Percentiles rank a stretch among this genome's conserved stretches.
Conservation (phyloP, 805 yeast genomes). For the Metschnikowia gelsemii region DNA sequence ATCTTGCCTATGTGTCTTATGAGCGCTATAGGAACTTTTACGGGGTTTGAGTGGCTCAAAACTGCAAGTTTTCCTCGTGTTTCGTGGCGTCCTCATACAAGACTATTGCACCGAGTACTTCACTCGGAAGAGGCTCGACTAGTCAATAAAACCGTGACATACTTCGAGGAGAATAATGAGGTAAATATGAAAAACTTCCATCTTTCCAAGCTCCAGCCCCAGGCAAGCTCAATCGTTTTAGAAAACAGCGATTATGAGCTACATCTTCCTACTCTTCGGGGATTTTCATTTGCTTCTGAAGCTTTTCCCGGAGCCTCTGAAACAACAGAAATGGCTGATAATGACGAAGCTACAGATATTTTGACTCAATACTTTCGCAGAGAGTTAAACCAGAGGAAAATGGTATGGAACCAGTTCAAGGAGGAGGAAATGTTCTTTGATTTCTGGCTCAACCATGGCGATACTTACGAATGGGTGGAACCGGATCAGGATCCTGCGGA, state of each 20-base stretch:
- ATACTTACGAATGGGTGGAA: conserved; percentile 84
- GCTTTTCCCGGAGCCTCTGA: too few relatives aligned
- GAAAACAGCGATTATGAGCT: conserved; percentile 14
- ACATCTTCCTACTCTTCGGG: conserved; percentile 6
- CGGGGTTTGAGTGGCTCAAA: conserved; percentile 2
- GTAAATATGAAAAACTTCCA: conserved; percentile 42
- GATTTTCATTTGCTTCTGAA: not conserved
- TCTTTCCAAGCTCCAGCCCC: conserved; percentile 10
- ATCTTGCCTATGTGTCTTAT: not conserved
- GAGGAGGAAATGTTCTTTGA: conserved; percentile 39
- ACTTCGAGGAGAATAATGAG: conserved; percentile 45
- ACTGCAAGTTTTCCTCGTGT: conserved; percentile 18
- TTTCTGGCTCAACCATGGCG: conserved; percentile 52
- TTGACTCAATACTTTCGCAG: conserved; percentile 12
- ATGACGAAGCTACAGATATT: not conserved
- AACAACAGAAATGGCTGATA: too few relatives aligned
- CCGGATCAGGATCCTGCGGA: conserved; percentile 88
- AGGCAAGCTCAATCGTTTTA: conserved; percentile 2
- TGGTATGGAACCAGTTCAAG: conserved; percentile 26
- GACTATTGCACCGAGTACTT: conserved; percentile 24
- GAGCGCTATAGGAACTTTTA: not conserved
- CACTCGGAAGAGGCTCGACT: conserved; percentile 33
- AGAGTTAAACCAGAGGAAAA: conserved; percentile 13
- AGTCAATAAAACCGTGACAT: conserved; percentile 36
- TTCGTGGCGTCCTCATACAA: conserved; percentile 39